phyloP scores from a whole-genome alignment of 164 flowering plant genomes.

The Sedum album region DNA sequence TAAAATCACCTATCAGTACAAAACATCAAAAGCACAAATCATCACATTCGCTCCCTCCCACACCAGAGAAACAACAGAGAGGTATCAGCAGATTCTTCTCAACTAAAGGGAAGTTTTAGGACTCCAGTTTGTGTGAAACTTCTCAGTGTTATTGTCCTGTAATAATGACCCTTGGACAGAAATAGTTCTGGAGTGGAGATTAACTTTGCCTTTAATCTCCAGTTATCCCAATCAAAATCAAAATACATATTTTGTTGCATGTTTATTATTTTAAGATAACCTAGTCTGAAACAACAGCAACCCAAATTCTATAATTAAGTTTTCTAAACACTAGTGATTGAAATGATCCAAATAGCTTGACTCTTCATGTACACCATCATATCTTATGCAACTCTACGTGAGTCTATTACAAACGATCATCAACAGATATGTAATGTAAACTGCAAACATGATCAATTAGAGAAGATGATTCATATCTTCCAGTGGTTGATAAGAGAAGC shows the following conservation, averaged over 20 bases:
- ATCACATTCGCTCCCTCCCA: constrained; percentile 48
- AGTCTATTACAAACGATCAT: not conserved
- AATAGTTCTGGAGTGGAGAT: not conserved
- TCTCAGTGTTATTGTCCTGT: not conserved
- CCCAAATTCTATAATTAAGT: not conserved
- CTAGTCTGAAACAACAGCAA: not conserved
- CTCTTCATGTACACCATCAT: not conserved
- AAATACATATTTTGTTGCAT: not conserved
- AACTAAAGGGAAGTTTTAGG: constrained; percentile 50
- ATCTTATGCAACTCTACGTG: not conserved
- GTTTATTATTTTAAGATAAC: not conserved
- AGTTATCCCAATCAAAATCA: not conserved
- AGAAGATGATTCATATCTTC: constrained; percentile 1
- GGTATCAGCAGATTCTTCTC: constrained; percentile 91
- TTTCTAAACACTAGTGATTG: not conserved
- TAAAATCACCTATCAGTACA: constrained; percentile 45
- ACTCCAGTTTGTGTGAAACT: not conserved
- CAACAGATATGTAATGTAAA: too few relatives aligned
- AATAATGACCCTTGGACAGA: not conserved
- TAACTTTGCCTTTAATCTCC: not conserved
- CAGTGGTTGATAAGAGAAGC: not conserved
- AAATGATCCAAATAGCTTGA: not conserved
- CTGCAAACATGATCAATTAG: not conserved
- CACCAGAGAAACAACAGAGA: constrained; percentile 63
- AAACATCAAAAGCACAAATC: constrained; percentile 44